phyloP scores from a whole-genome alignment of 495 filamentous ascomycete species.

The Hypoxylon fuscum region DNA sequence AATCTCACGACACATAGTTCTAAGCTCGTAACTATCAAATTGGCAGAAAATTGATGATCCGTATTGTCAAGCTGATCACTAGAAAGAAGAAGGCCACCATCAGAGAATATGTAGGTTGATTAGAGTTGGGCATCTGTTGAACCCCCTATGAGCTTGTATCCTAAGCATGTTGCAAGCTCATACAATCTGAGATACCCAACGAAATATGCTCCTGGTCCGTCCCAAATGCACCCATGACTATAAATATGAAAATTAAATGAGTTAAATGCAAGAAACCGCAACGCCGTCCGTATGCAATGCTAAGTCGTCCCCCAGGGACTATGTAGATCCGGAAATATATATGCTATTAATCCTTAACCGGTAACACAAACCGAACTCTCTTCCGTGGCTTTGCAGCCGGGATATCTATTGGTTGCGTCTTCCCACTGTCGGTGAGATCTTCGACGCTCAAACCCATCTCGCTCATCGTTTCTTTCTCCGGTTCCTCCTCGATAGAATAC shows the following conservation, averaged over 20 bases:
- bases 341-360: conserved; percentile 46
- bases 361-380: conserved; percentile 60
- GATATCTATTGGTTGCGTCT: conserved; percentile 49
- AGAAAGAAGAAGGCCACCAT: not conserved
- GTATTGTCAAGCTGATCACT: too few species aligned
- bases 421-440: conserved; percentile 36
- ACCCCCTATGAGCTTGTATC: conserved; percentile 11
- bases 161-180: conserved; percentile 11
- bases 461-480: conserved; percentile 53
- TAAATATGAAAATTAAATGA: conserved; percentile 11
- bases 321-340: conserved; percentile 11
- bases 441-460: conserved; percentile 45
- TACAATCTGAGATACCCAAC: conserved; percentile 9
- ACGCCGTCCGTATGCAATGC: conserved; percentile 36
- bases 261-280: conserved; percentile 18
- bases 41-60: too few species aligned
- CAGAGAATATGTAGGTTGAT: conserved; percentile 15
- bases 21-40: not conserved
- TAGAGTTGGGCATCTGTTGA: conserved; percentile 2
- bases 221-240: conserved; percentile 17
- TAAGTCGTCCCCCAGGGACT: conserved; percentile 11
- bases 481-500: conserved; percentile 61
- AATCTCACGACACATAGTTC: not conserved
- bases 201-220: conserved; percentile 12
- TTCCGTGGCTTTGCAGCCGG: conserved; percentile 59